Conservation (phyloP, 2,329 filamentous ascomycete species). For the Aspergillus ustus region DNA sequence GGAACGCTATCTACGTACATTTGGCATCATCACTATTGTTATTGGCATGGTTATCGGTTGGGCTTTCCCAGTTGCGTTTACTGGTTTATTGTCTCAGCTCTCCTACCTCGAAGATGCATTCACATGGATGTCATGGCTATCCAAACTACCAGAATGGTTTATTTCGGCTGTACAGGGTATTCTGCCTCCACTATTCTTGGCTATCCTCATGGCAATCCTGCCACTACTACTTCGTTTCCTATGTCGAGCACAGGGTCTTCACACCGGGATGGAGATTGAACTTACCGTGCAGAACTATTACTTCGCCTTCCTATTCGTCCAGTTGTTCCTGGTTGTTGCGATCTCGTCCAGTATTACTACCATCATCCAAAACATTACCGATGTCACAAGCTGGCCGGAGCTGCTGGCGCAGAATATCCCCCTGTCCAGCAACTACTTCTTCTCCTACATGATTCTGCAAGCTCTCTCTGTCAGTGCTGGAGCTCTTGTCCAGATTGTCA, state of each 20-base stretch:
- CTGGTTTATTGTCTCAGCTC: constrained; percentile 79
- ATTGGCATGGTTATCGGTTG: constrained; percentile 81
- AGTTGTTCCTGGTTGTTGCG: constrained; percentile 91
- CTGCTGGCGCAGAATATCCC: constrained; percentile 80
- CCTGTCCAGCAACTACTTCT: constrained; percentile 92
- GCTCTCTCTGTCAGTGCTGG: constrained; percentile 88
- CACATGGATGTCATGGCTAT: constrained; percentile 72
- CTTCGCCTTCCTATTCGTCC: constrained; percentile 91
- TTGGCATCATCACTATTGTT: constrained; percentile 68
- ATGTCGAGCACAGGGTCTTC: constrained; percentile 74
- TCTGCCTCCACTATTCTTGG: constrained; percentile 76
- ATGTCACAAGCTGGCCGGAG: constrained; percentile 71
- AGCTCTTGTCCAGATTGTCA: constrained; percentile 81
- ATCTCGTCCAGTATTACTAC: constrained; percentile 76
- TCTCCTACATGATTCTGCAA: constrained; percentile 97
- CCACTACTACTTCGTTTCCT: constrained; percentile 78
- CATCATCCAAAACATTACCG: constrained; percentile 65
- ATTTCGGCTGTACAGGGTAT: constrained; percentile 81
- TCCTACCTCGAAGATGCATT: constrained; percentile 68
- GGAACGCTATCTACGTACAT: constrained; percentile 78
- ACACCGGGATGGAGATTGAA: constrained; percentile 78
- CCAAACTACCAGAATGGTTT: constrained; percentile 62
- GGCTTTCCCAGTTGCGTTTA: constrained; percentile 89
- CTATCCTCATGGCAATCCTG: constrained; percentile 77
- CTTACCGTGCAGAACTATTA: constrained; percentile 91